A percentile compares a stretch with the other conserved stretches of the same genome.
Conservation (phyloP, 768 basidiomycete species). For the Pleurotus djamor region DNA sequence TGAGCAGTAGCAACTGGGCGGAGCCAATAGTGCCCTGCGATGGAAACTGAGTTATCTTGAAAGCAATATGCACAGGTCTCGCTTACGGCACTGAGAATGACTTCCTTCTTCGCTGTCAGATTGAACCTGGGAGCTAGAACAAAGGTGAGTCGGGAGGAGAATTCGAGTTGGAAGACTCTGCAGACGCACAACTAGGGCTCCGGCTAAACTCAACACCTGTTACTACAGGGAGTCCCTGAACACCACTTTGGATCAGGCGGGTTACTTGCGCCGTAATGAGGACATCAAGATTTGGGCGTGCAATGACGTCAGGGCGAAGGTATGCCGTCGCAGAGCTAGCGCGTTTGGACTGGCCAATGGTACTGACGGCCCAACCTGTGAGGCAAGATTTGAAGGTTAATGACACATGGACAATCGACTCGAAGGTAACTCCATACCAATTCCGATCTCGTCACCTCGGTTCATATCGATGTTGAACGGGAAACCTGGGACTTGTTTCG, state of each 20-base stretch:
- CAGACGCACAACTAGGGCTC: constrained; percentile 13
- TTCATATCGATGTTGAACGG: constrained; percentile 17
- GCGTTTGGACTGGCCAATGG: constrained; percentile 13
- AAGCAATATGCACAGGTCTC: background rate
- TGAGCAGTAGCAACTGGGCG: background rate
- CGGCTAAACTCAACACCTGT: constrained; percentile 9
- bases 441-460: constrained; percentile 9
- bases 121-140: background rate
- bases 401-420: background rate
- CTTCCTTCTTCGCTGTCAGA: background rate
- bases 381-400: too few relatives aligned
- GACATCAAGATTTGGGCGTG: constrained; percentile 20
- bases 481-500: constrained; percentile 6
- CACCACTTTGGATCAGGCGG: constrained; percentile 9
- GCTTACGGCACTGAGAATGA: background rate
- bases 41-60: too few relatives aligned
- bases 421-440: constrained; percentile 8
- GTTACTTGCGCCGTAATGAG: constrained; percentile 16
- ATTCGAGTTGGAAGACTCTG: background rate
- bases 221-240: constrained; percentile 1
- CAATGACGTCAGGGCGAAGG: constrained; percentile 11
- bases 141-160: background rate
- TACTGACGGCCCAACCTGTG: constrained; percentile 13
- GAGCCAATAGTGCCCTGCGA: background rate
- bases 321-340: constrained; percentile 19